Percentiles rank a stretch among this genome's conserved stretches.
Evolutionary conservation across 2,329 filamentous ascomycete genomes (phyloP).

Genomic region (Dactylellina parvicollis): DNA sequence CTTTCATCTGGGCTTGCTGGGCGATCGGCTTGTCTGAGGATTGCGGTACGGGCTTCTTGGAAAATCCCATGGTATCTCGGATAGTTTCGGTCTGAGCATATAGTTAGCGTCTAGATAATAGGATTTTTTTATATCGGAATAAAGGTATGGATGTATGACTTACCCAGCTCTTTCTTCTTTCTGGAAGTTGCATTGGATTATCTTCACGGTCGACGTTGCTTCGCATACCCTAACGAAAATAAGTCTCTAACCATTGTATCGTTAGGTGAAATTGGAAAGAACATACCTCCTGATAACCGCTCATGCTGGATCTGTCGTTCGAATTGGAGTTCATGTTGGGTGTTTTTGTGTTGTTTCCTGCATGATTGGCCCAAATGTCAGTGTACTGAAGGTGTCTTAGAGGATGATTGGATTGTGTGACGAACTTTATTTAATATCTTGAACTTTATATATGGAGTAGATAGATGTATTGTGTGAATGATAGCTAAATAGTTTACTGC

Average conservation of each 20-base stretch:
- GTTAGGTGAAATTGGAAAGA: no score
- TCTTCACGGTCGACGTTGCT: slow-evolving; percentile 45
- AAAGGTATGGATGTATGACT: not conserved
- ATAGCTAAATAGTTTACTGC: not conserved
- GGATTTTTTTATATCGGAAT: not conserved
- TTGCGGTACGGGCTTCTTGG: not conserved
- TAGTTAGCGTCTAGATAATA: not conserved
- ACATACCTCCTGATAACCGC: slow-evolving; percentile 26
- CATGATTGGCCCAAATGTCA: slow-evolving; percentile 12
- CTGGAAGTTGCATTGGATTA: slow-evolving; percentile 28
- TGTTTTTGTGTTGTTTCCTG: slow-evolving; percentile 30
- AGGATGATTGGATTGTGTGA: not conserved
- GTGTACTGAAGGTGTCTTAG: not conserved
- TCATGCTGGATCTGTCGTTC: slow-evolving; percentile 35
- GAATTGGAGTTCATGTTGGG: slow-evolving; percentile 46
- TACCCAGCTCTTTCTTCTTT: slow-evolving; percentile 49
- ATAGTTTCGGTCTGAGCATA: slow-evolving; percentile 20
- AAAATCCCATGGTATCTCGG: slow-evolving; percentile 39
- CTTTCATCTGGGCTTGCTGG: slow-evolving; percentile 30
- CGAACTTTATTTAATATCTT: not conserved
- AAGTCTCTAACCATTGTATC: not conserved
- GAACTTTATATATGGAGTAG: slow-evolving; percentile 1
- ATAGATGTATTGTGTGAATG: not conserved
- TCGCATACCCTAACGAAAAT: slow-evolving; percentile 24
- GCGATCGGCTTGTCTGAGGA: slow-evolving; percentile 29